Percentiles rank a stretch among this genome's conserved stretches.
These are phyloP conservation scores for Cocos nucifera DNA, from an alignment of 176 grass and related monocot genomes.

Conservation along the genomic window DNA sequence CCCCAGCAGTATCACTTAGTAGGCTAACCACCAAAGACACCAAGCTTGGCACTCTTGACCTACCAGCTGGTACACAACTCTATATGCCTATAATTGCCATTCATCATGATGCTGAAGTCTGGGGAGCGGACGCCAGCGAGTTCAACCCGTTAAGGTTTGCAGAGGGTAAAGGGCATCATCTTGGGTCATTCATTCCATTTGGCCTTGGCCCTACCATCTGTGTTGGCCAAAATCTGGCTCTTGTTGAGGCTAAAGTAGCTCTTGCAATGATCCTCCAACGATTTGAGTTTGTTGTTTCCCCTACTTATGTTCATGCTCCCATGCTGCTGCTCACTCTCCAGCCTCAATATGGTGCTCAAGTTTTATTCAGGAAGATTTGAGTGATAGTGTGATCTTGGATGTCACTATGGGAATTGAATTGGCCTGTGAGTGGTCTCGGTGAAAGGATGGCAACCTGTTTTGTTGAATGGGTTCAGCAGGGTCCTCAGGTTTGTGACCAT, in stretches of 20 bases:
- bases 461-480: too few relatives aligned
- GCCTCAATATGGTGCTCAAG: constrained; percentile 66
- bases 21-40: constrained; percentile 33
- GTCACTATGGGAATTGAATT: neutral
- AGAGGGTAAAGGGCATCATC: constrained; percentile 54
- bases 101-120: constrained; percentile 54
- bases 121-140: constrained; percentile 42
- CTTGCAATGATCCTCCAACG: constrained; percentile 54
- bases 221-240: constrained; percentile 67
- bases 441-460: too few relatives aligned
- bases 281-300: constrained; percentile 42
- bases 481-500: too few relatives aligned
- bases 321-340: constrained; percentile 48
- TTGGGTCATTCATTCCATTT: constrained; percentile 66
- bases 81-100: constrained; percentile 38
- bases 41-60: constrained; percentile 47
- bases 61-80: constrained; percentile 48
- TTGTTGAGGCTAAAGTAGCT: constrained; percentile 53
- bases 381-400: neutral
- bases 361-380: constrained; percentile 63
- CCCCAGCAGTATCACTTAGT: constrained; percentile 36
- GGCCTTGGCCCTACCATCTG: constrained; percentile 55
- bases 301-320: constrained; percentile 76
- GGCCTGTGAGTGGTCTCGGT: neutral
- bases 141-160: constrained; percentile 73